Percentiles rank a stretch among this genome's conserved stretches.
These are phyloP conservation scores for Ilex aquifolium DNA, from an alignment of 257 asterid species.

Conservation along the genomic window DNA sequence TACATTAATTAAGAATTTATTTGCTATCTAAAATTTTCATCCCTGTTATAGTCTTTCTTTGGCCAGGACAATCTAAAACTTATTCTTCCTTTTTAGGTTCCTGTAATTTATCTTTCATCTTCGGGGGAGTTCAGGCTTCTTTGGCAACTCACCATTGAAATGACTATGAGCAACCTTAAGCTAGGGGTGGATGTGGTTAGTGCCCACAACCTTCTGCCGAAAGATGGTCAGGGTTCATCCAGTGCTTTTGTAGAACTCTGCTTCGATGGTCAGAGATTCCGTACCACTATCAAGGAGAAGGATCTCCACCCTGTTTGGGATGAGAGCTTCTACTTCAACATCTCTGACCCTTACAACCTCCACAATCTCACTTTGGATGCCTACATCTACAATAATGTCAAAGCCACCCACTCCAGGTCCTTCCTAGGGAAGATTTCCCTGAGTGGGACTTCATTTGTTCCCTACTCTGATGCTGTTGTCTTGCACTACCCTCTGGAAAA, in stretches of 20 bases:
- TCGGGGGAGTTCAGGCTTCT: slow-evolving; percentile 8
- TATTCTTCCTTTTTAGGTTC: slow-evolving; percentile 15
- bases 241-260: slow-evolving; percentile 70
- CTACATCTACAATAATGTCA: slow-evolving; percentile 48
- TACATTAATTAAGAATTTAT: too few species aligned
- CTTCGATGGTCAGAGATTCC: slow-evolving; percentile 70
- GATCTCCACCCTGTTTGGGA: slow-evolving; percentile 88
- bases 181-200: slow-evolving; percentile 72
- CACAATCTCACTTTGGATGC: slow-evolving; percentile 55
- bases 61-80: background rate
- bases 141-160: slow-evolving; percentile 14
- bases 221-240: slow-evolving; percentile 92
- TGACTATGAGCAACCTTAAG: slow-evolving; percentile 61
- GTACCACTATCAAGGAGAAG: slow-evolving; percentile 69
- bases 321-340: slow-evolving; percentile 75
- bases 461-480: slow-evolving; percentile 64
- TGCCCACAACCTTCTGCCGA: slow-evolving; percentile 82
- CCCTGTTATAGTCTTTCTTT: too few species aligned
- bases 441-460: slow-evolving; percentile 75
- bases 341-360: slow-evolving; percentile 66
- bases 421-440: slow-evolving; percentile 79
- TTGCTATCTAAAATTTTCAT: too few species aligned
- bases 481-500: slow-evolving; percentile 83
- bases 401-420: slow-evolving; percentile 38
- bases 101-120: slow-evolving; percentile 14